Percentiles rank a stretch among this genome's conserved stretches.
phyloP scores from a whole-genome alignment of 208 protist species.

The Trypanosoma cruzi region DNA sequence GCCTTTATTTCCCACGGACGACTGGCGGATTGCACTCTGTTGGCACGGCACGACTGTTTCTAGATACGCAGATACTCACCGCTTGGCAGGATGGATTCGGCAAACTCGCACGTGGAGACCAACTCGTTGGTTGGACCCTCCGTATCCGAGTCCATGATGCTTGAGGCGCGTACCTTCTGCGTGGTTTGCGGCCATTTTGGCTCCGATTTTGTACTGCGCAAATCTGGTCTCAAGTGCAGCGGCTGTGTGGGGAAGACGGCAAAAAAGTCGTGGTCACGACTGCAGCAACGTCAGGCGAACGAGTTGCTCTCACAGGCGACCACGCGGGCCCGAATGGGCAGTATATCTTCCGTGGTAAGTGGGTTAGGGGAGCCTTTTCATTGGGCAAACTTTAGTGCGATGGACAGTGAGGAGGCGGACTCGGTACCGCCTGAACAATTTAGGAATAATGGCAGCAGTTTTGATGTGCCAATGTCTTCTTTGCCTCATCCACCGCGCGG shows the following conservation, averaged over 20 bases:
- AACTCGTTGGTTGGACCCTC: constrained; percentile 1
- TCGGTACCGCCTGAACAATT: background rate
- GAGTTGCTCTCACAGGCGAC: constrained; percentile 30
- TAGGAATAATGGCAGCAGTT: too few relatives aligned
- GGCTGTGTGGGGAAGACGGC: constrained; percentile 49
- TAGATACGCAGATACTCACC: too few relatives aligned
- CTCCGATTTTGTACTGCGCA: constrained; percentile 43
- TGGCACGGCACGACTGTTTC: too few relatives aligned
- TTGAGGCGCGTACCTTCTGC: constrained; percentile 40
- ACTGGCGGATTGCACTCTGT: too few relatives aligned
- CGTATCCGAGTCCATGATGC: background rate
- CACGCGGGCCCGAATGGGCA: constrained; percentile 5
- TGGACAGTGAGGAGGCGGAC: constrained; percentile 12
- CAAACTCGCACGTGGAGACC: constrained; percentile 3
- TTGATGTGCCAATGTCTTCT: too few relatives aligned
- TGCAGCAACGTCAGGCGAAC: constrained; percentile 47
- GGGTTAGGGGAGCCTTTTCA: background rate
- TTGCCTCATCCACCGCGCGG: too few relatives aligned
- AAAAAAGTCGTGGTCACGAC: constrained; percentile 37
- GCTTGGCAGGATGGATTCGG: too few relatives aligned
- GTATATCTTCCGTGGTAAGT: background rate
- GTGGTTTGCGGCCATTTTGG: constrained; percentile 55
- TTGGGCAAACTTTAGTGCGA: background rate
- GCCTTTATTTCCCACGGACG: too few relatives aligned
- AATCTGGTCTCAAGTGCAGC: constrained; percentile 57